phyloP scores from a whole-genome alignment of 2,329 filamentous ascomycete genomes.

The Cordyceps fumosorosea region DNA sequence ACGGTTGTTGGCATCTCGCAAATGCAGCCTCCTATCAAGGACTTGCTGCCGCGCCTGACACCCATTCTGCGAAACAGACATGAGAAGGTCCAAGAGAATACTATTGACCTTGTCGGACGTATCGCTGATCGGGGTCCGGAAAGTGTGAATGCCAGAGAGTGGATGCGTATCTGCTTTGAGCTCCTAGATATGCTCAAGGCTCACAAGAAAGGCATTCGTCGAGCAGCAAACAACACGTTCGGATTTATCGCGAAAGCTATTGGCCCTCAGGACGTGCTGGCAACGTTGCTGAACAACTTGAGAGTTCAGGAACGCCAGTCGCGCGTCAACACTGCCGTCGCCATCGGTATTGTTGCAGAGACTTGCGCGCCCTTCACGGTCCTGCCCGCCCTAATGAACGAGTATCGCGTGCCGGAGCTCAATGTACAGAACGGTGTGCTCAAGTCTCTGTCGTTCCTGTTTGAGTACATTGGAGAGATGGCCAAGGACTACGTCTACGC shows the following conservation, averaged over 20 bases:
- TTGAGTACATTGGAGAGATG: conserved; percentile 99
- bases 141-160: conserved; percentile 92
- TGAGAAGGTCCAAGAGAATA: conserved; percentile 99
- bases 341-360: conserved; percentile 96
- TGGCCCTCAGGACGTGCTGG: conserved; percentile 92
- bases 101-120: conserved; percentile 93
- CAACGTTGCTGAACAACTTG: conserved; percentile 92
- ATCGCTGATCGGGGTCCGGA: conserved; percentile 96
- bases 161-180: conserved; percentile 99
- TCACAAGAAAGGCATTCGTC: conserved; percentile 97
- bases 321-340: conserved; percentile 95
- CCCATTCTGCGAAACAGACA: conserved; percentile 98
- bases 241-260: conserved; percentile 99
- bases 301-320: conserved; percentile 96
- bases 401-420: conserved; percentile 95
- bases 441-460: conserved; percentile 93
- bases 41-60: conserved; percentile 86
- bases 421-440: conserved; percentile 99
- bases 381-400: conserved; percentile 97
- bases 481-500: conserved; percentile 99
- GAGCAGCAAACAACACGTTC: conserved; percentile 98
- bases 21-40: conserved; percentile 97
- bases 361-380: conserved; percentile 98
- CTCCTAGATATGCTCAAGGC: conserved; percentile 98
- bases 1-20: conserved; percentile 96